phyloP scores from a whole-genome alignment of 495 filamentous ascomycete genomes.

The Aspergillus campestris region DNA sequence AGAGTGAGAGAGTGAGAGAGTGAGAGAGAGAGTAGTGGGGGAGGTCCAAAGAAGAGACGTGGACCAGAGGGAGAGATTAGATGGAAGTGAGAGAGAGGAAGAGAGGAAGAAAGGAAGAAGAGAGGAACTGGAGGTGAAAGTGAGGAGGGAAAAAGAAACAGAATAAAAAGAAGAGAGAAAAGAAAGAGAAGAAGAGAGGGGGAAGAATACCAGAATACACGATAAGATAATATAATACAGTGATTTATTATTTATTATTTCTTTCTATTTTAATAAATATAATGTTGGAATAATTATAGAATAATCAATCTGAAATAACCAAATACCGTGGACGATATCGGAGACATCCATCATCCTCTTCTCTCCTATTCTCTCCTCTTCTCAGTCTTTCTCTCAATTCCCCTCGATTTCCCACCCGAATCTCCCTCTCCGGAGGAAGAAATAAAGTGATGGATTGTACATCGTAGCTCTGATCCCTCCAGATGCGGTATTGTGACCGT shows the following conservation, averaged over 20 bases:
- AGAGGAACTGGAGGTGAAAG: constrained; percentile 13
- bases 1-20: constrained; percentile 6
- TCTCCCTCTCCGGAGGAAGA: too few relatives aligned
- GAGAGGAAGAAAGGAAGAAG: constrained; percentile 8
- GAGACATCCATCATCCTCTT: too few relatives aligned
- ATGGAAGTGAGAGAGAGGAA: constrained; percentile 6
- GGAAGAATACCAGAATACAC: neutral
- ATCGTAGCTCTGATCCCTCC: too few relatives aligned
- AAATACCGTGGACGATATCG: too few relatives aligned
- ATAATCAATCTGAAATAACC: too few relatives aligned
- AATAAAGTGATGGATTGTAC: too few relatives aligned
- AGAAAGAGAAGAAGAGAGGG: neutral
- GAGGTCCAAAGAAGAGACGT: neutral
- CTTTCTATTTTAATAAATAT: neutral
- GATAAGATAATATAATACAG: neutral
- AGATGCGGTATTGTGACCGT: too few relatives aligned
- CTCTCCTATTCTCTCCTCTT: too few relatives aligned
- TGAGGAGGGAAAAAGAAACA: neutral
- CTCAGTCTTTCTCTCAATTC: too few relatives aligned
- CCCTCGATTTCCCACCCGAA: too few relatives aligned
- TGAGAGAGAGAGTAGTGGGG: too few relatives aligned
- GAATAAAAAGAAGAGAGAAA: constrained; percentile 4
- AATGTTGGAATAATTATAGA: neutral
- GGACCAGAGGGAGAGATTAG: neutral
- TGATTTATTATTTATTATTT: too few relatives aligned